A percentile compares a stretch with the other conserved stretches of the same genome.
Conservation (phyloP, 805 yeast species). For the Lipomyces kockii region DNA sequence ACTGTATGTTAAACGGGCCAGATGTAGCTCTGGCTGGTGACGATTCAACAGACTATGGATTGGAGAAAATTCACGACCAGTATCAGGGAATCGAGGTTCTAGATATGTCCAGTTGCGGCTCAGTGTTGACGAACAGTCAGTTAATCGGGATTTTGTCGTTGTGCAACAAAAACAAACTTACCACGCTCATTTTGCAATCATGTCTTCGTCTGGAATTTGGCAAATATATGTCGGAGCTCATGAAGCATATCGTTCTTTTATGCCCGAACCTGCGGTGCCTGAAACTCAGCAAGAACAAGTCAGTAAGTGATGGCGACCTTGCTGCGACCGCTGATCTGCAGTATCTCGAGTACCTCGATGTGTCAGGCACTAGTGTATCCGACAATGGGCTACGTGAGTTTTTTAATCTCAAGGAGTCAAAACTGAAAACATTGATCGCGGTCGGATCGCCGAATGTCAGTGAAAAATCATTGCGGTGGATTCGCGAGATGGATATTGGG, state of each 20-base stretch:
- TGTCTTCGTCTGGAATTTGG: slow-evolving; percentile 26
- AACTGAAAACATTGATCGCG: slow-evolving; percentile 16
- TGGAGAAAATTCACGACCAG: slow-evolving; percentile 16
- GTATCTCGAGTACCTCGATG: slow-evolving; percentile 16
- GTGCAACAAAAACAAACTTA: slow-evolving; percentile 12
- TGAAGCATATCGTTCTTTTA: slow-evolving; percentile 22
- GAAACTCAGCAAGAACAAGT: slow-evolving; percentile 25
- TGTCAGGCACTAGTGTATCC: slow-evolving; percentile 26
- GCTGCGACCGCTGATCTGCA: slow-evolving; percentile 20
- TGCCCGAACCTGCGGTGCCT: slow-evolving; percentile 20
- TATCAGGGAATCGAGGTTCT: slow-evolving; percentile 24
- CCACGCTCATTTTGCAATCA: slow-evolving; percentile 14
- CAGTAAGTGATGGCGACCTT: slow-evolving; percentile 25
- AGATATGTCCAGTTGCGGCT: slow-evolving; percentile 24
- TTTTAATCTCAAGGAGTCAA: not conserved
- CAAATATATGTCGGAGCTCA: slow-evolving; percentile 23
- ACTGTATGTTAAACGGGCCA: slow-evolving; percentile 19
- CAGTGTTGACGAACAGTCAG: slow-evolving; percentile 22
- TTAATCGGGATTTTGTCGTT: slow-evolving; percentile 15
- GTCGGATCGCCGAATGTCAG: slow-evolving; percentile 25
- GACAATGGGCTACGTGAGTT: slow-evolving; percentile 23
- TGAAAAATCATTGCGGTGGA: slow-evolving; percentile 10
- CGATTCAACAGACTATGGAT: slow-evolving; percentile 1
- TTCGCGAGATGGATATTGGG: slow-evolving; percentile 2
- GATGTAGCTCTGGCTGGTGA: slow-evolving; percentile 7